phyloP scores from a whole-genome alignment of 148 eudicot genomes.

The Bassia scoparia region DNA sequence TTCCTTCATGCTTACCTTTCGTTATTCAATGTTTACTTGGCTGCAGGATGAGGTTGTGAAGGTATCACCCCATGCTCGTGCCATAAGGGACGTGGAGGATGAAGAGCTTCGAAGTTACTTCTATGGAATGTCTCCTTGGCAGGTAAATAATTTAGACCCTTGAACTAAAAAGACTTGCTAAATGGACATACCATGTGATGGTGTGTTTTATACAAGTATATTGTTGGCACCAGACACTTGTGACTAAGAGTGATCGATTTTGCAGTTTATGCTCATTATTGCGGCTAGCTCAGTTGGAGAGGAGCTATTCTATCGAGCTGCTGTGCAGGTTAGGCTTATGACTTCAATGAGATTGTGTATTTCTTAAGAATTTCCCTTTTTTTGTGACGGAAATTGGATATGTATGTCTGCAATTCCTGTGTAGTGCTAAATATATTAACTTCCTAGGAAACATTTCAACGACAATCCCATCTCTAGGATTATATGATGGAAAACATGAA shows the following conservation, averaged over 20 bases:
- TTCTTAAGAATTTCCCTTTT: background rate
- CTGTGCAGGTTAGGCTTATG: slow-evolving; percentile 73
- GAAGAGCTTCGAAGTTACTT: slow-evolving; percentile 94
- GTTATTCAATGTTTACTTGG: background rate
- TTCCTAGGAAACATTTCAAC: too few relatives aligned
- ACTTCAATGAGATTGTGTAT: background rate
- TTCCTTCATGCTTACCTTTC: background rate
- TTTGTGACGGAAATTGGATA: background rate
- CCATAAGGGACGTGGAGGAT: slow-evolving; percentile 96
- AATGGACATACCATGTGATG: background rate
- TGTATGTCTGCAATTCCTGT: too few relatives aligned
- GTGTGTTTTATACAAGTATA: background rate
- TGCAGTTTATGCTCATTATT: slow-evolving; percentile 86
- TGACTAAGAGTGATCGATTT: slow-evolving; percentile 14
- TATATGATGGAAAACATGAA: too few relatives aligned
- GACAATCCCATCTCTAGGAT: too few relatives aligned
- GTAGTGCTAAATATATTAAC: too few relatives aligned
- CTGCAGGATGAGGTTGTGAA: slow-evolving; percentile 96
- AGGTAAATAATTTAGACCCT: slow-evolving; percentile 43
- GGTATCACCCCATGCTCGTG: slow-evolving; percentile 97
- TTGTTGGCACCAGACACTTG: slow-evolving; percentile 4
- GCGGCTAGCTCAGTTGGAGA: slow-evolving; percentile 98
- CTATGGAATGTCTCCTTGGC: slow-evolving; percentile 99
- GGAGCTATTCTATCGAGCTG: slow-evolving; percentile 98
- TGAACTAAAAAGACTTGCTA: background rate